phyloP scores from a whole-genome alignment of 805 yeast species.

The Zygosaccharomyces gambellarensis region DNA sequence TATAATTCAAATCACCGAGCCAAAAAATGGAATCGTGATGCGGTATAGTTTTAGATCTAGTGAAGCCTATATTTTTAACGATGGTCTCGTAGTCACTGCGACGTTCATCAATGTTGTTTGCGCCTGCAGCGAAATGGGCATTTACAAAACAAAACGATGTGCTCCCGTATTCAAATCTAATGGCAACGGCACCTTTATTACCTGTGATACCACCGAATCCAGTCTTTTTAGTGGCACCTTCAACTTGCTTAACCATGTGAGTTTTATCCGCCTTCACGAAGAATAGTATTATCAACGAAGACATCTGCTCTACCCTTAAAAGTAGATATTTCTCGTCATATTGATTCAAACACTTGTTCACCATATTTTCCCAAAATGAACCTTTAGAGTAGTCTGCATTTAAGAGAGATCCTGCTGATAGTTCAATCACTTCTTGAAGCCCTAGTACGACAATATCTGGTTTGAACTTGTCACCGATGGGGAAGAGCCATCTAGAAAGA shows the following conservation, averaged over 20 bases:
- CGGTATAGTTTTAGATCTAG: constrained; percentile 66
- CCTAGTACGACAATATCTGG: constrained; percentile 90
- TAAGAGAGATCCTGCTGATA: constrained; percentile 85
- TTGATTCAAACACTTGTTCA: constrained; percentile 58
- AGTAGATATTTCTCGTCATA: constrained; percentile 53
- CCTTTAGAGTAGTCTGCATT: constrained; percentile 80
- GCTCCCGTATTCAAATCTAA: constrained; percentile 75
- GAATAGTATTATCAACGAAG: constrained; percentile 60
- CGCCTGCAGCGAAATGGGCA: constrained; percentile 93
- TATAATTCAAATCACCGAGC: constrained; percentile 92
- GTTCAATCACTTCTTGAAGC: constrained; percentile 88
- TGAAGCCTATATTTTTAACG: constrained; percentile 67
- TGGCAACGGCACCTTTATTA: constrained; percentile 94
- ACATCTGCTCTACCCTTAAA: constrained; percentile 68
- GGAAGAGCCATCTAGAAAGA: constrained; percentile 74
- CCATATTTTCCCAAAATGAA: constrained; percentile 69
- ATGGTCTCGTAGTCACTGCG: constrained; percentile 78
- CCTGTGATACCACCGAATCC: constrained; percentile 97
- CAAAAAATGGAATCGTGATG: constrained; percentile 87
- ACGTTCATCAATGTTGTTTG: constrained; percentile 73
- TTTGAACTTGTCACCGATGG: constrained; percentile 48
- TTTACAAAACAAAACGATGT: constrained; percentile 81
- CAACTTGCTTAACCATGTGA: constrained; percentile 66
- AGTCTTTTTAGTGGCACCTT: constrained; percentile 92
- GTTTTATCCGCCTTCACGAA: constrained; percentile 52